Percentiles rank a stretch among this genome's conserved stretches.
These are phyloP conservation scores for Porcisia hertigi DNA, from an alignment of 208 protist genomes.

Conservation along the genomic window DNA sequence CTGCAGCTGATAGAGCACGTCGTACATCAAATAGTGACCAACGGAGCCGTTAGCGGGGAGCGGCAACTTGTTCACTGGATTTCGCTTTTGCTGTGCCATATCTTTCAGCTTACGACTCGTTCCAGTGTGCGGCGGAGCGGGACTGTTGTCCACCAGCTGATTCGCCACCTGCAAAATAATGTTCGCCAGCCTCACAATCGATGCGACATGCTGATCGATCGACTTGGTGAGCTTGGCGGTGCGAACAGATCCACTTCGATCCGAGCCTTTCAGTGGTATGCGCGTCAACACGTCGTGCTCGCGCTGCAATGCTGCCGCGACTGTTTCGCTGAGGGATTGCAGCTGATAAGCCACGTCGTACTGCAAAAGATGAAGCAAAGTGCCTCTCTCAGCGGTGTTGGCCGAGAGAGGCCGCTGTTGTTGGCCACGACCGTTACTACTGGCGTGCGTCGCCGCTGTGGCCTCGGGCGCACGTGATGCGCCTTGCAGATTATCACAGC, in stretches of 20 bases:
- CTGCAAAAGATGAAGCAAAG: slow-evolving; percentile 70
- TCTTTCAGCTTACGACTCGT: slow-evolving; percentile 41
- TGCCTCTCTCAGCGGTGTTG: slow-evolving; percentile 43
- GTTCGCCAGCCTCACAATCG: slow-evolving; percentile 61
- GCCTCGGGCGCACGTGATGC: background rate
- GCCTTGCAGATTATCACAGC: background rate
- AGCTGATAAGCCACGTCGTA: slow-evolving; percentile 88
- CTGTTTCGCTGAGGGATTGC: slow-evolving; percentile 68
- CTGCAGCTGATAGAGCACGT: slow-evolving; percentile 88
- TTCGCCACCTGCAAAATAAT: slow-evolving; percentile 81
- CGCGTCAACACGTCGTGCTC: slow-evolving; percentile 57
- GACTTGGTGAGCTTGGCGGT: slow-evolving; percentile 34
- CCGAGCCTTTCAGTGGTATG: slow-evolving; percentile 23
- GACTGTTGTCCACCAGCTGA: slow-evolving; percentile 54
- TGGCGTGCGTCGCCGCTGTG: background rate
- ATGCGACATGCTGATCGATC: slow-evolving; percentile 37
- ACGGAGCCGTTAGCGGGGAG: slow-evolving; percentile 51
- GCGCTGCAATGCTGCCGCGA: slow-evolving; percentile 60
- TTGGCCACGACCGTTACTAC: background rate
- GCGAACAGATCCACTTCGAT: slow-evolving; percentile 25
- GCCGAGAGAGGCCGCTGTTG: background rate
- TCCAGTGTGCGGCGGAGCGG: slow-evolving; percentile 23
- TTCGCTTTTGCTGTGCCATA: slow-evolving; percentile 37
- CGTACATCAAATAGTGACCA: slow-evolving; percentile 70
- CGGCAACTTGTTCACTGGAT: slow-evolving; percentile 75